A percentile compares a stretch with the other conserved stretches of the same genome.
Evolutionary conservation across 1,139 yeast genomes (phyloP).

Genomic region (Magnusiomyces ingens): DNA sequence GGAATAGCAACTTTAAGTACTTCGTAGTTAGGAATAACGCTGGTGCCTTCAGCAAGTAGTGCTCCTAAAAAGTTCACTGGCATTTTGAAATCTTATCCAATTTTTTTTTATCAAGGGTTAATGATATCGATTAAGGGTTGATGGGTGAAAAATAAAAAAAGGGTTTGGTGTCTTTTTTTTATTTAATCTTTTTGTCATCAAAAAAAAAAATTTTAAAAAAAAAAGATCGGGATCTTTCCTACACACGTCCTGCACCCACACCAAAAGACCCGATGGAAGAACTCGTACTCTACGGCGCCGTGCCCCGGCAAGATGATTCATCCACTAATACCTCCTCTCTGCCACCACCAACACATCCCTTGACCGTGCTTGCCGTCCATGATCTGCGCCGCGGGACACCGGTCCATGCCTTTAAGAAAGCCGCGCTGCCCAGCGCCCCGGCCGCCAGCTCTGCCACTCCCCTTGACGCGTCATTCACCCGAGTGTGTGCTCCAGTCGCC

Average conservation of each 20-base stretch:
- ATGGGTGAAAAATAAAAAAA: neutral
- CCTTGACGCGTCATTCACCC: conserved; percentile 21
- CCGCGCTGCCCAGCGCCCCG: neutral
- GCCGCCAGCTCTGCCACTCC: conserved; percentile 7
- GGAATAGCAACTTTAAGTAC: conserved; percentile 52
- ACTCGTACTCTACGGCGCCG: conserved; percentile 25
- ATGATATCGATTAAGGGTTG: too few relatives aligned
- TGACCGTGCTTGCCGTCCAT: conserved; percentile 16
- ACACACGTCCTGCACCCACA: too few relatives aligned
- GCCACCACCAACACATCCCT: conserved; percentile 11
- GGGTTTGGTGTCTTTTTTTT: neutral
- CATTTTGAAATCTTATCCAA: conserved; percentile 40
- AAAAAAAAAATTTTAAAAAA: too few relatives aligned
- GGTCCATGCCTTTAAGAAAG: conserved; percentile 15
- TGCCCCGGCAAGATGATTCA: conserved; percentile 10
- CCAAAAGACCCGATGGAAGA: conserved; percentile 22
- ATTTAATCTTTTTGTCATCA: neutral
- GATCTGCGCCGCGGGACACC: conserved; percentile 14
- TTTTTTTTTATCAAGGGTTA: neutral
- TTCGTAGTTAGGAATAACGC: conserved; percentile 65
- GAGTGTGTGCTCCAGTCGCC: conserved; percentile 55
- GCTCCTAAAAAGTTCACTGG: conserved; percentile 73
- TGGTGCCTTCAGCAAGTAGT: conserved; percentile 63
- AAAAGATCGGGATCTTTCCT: too few relatives aligned
- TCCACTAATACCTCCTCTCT: conserved; percentile 10